A percentile compares a stretch with the other conserved stretches of the same genome.
Conservation (phyloP, 2,329 filamentous ascomycete species). For the Sporothrix mexicana region DNA sequence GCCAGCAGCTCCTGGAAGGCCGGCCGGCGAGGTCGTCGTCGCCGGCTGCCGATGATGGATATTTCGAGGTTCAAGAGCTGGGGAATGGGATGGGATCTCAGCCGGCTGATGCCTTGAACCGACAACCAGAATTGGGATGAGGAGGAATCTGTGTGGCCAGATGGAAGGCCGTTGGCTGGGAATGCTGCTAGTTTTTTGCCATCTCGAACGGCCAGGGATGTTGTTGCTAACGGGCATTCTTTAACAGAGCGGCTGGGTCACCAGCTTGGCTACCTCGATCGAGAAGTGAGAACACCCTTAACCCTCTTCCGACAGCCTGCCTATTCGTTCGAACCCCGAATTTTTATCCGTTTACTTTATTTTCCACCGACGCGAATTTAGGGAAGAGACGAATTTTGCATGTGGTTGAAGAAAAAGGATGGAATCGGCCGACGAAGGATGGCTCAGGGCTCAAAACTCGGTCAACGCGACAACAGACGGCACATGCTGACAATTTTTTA, state of each 20-base stretch:
- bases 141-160: neutral
- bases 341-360: neutral
- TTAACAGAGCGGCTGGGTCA: conserved; percentile 90
- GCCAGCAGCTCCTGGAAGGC: neutral
- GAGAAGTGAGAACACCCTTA: conserved; percentile 76
- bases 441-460: neutral
- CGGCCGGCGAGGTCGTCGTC: conserved; percentile 4
- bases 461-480: neutral
- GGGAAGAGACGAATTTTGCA: conserved; percentile 9
- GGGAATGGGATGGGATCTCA: neutral
- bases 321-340: neutral
- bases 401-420: conserved; percentile 1
- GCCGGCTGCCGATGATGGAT: neutral
- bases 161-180: neutral
- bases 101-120: neutral
- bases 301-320: neutral
- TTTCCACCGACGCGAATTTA: neutral
- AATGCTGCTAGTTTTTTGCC: conserved; percentile 14
- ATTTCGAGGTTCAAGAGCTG: neutral
- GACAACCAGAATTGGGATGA: neutral
- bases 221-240: conserved; percentile 34
- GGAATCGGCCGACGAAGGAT: conserved; percentile 9
- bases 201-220: neutral
- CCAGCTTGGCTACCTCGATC: conserved; percentile 95
- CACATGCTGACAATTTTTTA: conserved; percentile 45